Base-by-base conservation (phyloP, 2,329 filamentous ascomycete genomes). In the Bipolaris cookei region DNA sequence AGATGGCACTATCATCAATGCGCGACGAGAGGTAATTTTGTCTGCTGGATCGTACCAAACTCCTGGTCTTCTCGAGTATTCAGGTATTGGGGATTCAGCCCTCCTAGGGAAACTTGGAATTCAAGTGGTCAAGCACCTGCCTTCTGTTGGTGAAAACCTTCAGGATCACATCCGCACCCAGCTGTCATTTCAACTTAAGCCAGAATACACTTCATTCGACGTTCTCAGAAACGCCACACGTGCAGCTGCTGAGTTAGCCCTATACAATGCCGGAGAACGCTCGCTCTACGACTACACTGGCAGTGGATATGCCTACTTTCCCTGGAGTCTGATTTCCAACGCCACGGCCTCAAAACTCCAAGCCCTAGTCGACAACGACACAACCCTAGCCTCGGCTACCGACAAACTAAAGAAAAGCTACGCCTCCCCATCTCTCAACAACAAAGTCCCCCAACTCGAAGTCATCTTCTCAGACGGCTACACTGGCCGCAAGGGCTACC, bases 401-500 rank as follows among this genome's bases (percentile, higher is more conserved):
- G 63, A 66, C 28, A 60, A 60, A 18, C 21, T 66, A 37, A 71
- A 69, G 54, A 63, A 65, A 42, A 61, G 61, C 53, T 69, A 79
- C 55, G 68, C 83, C 41, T 64, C 67, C 14, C 65, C 80, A 10
- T 47, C 62, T 2, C 50, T 65, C 30, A 69, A 54, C 51, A 56
- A 60, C 4, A 54, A 59, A n/a, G 72, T 80, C 6, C 77, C 79
- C 0, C 76, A 80, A 56, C 61, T 79, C 1, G 79, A 81, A 62
- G 58, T 80, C 34, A 78, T 81, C 54, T 79, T 82, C 62, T 78
- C 77, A 0, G 79, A 81, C 56, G 78, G 78, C 2, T 81, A 80
- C 64, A 78, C 77, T 0, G 80, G 80, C 14, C 59, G 71, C 39
- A 76, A 75, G 60, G 74, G 76, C 34, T 72, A 73, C 41, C 69